Percentiles rank a stretch among this genome's conserved stretches.
Conservation (phyloP, 176 grass and related monocot species). For the Aegilops umbellulata region DNA sequence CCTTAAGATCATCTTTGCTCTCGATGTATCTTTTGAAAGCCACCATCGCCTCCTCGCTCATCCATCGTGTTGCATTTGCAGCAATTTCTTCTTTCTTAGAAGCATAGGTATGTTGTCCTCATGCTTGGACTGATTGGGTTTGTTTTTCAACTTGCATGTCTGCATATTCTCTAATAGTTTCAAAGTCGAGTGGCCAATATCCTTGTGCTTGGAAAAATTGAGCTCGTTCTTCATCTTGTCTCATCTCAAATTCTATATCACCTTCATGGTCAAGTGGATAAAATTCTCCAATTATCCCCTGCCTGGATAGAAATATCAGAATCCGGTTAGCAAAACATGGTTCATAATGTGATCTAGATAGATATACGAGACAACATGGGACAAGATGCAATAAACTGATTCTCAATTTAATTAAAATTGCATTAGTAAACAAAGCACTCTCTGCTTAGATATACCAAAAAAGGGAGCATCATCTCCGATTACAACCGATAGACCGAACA, state of each 20-base stretch:
- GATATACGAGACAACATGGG: neutral
- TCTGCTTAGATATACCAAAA: neutral
- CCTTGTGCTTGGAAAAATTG: no score
- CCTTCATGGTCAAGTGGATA: no score
- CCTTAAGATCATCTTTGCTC: neutral
- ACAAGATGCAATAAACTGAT: neutral
- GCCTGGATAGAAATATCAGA: no score
- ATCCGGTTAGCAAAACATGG: no score
- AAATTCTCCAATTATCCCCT: no score
- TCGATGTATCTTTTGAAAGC: neutral
- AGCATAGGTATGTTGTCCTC: neutral
- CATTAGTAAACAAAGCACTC: neutral
- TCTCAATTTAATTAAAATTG: neutral
- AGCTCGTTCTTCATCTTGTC: no score
- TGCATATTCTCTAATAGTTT: no score
- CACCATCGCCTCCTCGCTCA: constrained; percentile 11
- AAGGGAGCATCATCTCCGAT: no score
- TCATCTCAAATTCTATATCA: no score
- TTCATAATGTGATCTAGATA: neutral
- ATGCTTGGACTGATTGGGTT: neutral
- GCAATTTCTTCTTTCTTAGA: neutral
- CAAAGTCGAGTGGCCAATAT: no score
- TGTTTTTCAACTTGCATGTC: no score
- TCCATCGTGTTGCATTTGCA: neutral
- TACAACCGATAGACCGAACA: no score